These are phyloP conservation scores for Hordeum pubiflorum DNA, from an alignment of 202 grass and related monocot species.

Conservation along the genomic window DNA sequence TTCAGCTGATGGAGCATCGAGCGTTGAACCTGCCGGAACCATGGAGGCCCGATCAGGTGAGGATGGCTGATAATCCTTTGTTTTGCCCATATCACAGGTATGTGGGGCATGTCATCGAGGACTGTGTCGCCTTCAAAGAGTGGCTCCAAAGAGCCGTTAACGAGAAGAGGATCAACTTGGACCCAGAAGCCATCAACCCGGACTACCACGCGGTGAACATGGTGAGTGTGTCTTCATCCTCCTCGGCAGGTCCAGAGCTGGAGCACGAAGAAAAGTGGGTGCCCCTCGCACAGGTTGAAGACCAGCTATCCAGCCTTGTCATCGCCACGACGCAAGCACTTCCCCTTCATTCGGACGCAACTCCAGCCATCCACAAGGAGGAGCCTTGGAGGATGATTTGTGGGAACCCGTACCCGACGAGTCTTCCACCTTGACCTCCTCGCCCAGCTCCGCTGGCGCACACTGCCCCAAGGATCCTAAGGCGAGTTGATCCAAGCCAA, in stretches of 20 bases:
- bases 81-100: no score
- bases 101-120: no score
- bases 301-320: neutral
- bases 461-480: neutral
- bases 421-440: neutral
- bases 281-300: neutral
- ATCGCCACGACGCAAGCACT: neutral
- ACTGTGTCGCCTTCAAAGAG: no score
- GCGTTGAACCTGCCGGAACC: neutral
- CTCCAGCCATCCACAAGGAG: neutral
- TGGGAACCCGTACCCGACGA: neutral
- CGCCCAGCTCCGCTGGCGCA: no score
- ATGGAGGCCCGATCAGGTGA: neutral
- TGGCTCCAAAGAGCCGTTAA: no score
- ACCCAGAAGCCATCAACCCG: no score
- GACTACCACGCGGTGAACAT: no score
- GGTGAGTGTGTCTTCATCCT: no score
- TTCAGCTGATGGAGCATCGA: neutral
- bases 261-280: neutral
- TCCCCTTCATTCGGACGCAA: neutral
- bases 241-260: accelerated
- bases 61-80: neutral
- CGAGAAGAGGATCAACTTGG: no score
- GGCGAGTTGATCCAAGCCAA: neutral
- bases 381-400: neutral